phyloP scores from a whole-genome alignment of 2,329 filamentous ascomycete genomes.

The Phyllosticta citriasiana region DNA sequence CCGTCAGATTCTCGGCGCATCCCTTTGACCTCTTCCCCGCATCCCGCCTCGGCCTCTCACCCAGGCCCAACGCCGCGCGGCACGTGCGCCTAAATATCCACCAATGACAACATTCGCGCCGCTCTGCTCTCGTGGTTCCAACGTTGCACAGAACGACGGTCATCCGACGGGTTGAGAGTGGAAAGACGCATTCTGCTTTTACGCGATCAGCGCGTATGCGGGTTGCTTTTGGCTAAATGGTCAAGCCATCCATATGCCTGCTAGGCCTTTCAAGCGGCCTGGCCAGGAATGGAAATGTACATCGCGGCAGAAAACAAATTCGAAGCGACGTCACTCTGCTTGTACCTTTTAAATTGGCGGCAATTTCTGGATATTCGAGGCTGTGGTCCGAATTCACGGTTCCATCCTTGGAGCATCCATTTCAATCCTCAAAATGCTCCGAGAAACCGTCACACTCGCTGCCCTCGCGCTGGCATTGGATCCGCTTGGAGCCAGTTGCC shows the following conservation, averaged over 20 bases:
- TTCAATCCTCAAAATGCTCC: not conserved
- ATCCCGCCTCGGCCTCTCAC: slow-evolving; percentile 2
- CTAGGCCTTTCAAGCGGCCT: not conserved
- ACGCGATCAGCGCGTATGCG: not conserved
- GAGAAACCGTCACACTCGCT: not conserved
- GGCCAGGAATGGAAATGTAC: not conserved
- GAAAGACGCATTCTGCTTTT: not conserved
- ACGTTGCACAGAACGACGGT: not conserved
- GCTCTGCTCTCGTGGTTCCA: not conserved
- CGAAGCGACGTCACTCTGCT: not conserved
- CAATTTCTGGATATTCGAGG: not conserved
- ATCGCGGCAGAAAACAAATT: not conserved
- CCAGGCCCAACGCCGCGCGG: not conserved
- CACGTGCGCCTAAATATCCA: not conserved
- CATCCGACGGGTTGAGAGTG: not conserved
- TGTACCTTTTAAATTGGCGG: not conserved
- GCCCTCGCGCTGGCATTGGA: not conserved
- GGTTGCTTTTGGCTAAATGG: slow-evolving; percentile 8
- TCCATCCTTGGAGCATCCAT: not conserved
- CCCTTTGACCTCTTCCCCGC: slow-evolving; percentile 5
- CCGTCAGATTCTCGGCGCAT: not conserved
- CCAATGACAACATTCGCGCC: not conserved
- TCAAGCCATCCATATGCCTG: too few relatives aligned
- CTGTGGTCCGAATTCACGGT: not conserved
- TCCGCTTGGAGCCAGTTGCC: not conserved